These are phyloP conservation scores for Pyrus betulifolia DNA, from an alignment of 306 rosid genomes.

Conservation along the genomic window DNA sequence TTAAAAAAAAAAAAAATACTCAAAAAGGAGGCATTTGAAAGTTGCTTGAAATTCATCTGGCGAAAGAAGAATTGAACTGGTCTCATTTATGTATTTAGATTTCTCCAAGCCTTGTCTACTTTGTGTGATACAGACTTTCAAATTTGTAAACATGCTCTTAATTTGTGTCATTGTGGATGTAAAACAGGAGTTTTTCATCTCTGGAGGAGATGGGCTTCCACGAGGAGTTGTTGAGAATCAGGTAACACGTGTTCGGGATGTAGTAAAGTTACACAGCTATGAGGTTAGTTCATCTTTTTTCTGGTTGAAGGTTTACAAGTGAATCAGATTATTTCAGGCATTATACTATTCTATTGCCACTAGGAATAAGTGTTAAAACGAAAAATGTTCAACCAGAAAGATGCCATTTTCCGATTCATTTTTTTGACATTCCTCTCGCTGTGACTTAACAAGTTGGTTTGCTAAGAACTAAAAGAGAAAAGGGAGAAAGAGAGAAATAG, in stretches of 20 bases:
- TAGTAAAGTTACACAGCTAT: constrained; percentile 65
- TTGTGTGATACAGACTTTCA: background rate
- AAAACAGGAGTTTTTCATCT: constrained; percentile 82
- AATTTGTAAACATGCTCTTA: background rate
- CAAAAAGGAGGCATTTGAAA: background rate
- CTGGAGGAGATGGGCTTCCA: constrained; percentile 99
- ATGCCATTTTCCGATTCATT: background rate
- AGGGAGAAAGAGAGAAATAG: background rate
- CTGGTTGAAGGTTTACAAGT: constrained; percentile 1
- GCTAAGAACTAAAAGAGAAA: background rate
- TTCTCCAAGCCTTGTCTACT: background rate
- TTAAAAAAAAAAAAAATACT: background rate
- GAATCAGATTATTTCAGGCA: background rate
- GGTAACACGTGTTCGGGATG: constrained; percentile 71
- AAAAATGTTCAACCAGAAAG: background rate
- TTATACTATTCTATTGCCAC: background rate
- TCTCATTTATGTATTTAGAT: background rate
- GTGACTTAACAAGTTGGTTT: background rate
- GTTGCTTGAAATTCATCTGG: background rate
- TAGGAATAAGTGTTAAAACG: background rate
- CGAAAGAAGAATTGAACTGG: background rate
- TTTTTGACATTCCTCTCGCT: background rate
- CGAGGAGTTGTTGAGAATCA: constrained; percentile 97
- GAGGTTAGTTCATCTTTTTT: constrained; percentile 58
- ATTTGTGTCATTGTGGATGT: background rate